A percentile compares a stretch with the other conserved stretches of the same genome.
Evolutionary conservation across 2,329 filamentous ascomycete species (phyloP).

Genomic region (Gaeumannomyces sp.): DNA sequence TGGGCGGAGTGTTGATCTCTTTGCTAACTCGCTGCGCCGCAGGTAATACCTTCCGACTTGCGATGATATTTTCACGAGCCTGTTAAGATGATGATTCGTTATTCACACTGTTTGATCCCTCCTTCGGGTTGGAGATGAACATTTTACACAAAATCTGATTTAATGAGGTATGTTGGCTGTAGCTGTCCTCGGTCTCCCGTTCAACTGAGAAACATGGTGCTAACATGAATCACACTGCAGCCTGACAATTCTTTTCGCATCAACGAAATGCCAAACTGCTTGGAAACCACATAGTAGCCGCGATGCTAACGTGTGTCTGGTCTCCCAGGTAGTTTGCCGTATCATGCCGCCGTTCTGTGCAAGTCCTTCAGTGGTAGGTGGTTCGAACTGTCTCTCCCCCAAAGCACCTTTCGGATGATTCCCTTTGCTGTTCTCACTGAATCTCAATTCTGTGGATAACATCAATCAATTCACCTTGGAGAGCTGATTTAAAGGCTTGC

Average conservation of each 20-base stretch:
- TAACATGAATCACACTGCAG: slow-evolving; percentile 13
- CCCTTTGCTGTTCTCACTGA: slow-evolving; percentile 41
- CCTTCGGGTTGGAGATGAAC: slow-evolving; percentile 44
- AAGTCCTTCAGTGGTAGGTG: not conserved
- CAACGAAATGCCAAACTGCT: not conserved
- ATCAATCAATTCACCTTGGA: slow-evolving; percentile 49
- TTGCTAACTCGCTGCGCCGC: slow-evolving; percentile 18
- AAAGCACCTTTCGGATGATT: slow-evolving; percentile 40
- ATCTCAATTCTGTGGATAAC: slow-evolving; percentile 46
- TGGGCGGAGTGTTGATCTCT: not conserved
- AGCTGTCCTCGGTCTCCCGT: not conserved
- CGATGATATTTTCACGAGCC: not conserved
- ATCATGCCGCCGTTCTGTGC: too few relatives aligned
- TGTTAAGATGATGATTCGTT: slow-evolving; percentile 43
- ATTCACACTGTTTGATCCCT: slow-evolving; percentile 57
- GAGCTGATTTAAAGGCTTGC: slow-evolving; percentile 43
- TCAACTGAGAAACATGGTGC: not conserved
- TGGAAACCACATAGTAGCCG: not conserved
- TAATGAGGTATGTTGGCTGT: slow-evolving; percentile 34
- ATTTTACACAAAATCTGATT: slow-evolving; percentile 47
- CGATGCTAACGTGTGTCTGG: not conserved
- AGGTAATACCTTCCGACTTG: slow-evolving; percentile 22
- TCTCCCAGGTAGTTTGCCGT: not conserved
- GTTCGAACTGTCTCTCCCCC: not conserved
- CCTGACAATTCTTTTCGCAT: slow-evolving; percentile 16